Evolutionary conservation across 352 stramenopile genomes (phyloP).

Genomic region (Pythium coloratum): DNA sequence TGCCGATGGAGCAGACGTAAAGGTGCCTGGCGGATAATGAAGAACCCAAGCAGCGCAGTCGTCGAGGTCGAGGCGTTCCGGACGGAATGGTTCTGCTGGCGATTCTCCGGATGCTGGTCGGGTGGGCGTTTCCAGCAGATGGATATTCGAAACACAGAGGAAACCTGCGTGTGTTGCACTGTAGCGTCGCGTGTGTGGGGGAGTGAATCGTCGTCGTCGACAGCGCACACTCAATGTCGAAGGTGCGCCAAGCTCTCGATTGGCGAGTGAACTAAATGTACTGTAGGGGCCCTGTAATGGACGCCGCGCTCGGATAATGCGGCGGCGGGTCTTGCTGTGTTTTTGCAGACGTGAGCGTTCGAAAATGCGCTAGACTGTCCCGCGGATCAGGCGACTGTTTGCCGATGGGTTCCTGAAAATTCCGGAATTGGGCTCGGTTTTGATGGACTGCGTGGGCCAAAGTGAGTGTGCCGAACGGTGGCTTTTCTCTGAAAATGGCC

Average conservation of each 20-base stretch:
- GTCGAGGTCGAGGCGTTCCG: not conserved
- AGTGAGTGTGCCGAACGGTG: constrained; percentile 2
- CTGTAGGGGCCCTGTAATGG: not conserved
- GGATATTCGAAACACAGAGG: constrained; percentile 8
- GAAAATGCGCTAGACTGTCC: not conserved
- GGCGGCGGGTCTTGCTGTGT: not conserved
- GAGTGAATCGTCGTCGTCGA: constrained; percentile 1
- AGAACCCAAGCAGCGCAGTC: constrained; percentile 2
- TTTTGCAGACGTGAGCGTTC: not conserved
- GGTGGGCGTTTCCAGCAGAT: not conserved
- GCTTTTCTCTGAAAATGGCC: constrained; percentile 2
- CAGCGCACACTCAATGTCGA: not conserved
- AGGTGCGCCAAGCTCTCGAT: not conserved
- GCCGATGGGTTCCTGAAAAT: constrained; percentile 7
- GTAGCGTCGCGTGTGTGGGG: not conserved
- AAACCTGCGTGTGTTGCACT: not conserved
- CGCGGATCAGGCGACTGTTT: not conserved
- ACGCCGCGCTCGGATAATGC: not conserved
- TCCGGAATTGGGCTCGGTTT: not conserved
- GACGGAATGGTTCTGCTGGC: not conserved
- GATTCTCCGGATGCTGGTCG: constrained; percentile 4
- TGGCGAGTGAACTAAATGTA: not conserved
- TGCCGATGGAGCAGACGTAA: not conserved
- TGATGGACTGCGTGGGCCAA: not conserved
- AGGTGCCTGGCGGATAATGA: not conserved